Base-by-base conservation (phyloP, 345 rosid genomes). In the Combretum micranthum region DNA sequence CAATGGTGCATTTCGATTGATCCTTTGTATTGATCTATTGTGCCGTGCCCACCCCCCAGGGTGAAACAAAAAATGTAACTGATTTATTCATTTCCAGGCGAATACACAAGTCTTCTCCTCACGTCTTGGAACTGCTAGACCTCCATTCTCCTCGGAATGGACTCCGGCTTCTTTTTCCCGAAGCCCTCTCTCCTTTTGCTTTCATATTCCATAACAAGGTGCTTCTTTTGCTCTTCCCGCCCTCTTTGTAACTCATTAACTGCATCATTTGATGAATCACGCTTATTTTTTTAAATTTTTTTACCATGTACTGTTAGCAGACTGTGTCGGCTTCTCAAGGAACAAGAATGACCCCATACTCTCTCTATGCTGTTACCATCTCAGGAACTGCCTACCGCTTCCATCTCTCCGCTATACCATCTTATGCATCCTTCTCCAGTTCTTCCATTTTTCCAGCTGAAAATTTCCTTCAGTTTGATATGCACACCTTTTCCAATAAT, bases 361-460 rank as follows among this genome's bases (percentile, higher is more conserved):
- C 64, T 67, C 85, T 93, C 45, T 87, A 82, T 60, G 79, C 70
- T 2, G 15, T 93, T 48, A 72, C 99, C 1, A 63, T 80, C 45
- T 76, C 87, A 0, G 95, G 97, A 69, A 74, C 80, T 65, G 83
- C 83, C 32, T 87, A 83, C 69, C 71, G 74, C 14, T 66, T 93
- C 44, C 69, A 79, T 50, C 70, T 93, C 50, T 65, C 74, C 52
- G 62, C 71, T 50, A 42, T 76, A 18, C 53, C 77, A 26, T 60
- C 69, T 12, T 83, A 81, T 55, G 58, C 75, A 11, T 70, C 85
- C n/a, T 62, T 57, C 25, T 13, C 51, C 39, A 32, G 9, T 3
- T 45, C 68, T 20, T 69, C 84, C 20, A 47, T 66, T 59, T 79
- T 87, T 52, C 85, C 82, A 3, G 57, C 49, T 19, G 78, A 75